Conservation (phyloP, 495 filamentous ascomycete genomes). For the Penicillium lagena region DNA sequence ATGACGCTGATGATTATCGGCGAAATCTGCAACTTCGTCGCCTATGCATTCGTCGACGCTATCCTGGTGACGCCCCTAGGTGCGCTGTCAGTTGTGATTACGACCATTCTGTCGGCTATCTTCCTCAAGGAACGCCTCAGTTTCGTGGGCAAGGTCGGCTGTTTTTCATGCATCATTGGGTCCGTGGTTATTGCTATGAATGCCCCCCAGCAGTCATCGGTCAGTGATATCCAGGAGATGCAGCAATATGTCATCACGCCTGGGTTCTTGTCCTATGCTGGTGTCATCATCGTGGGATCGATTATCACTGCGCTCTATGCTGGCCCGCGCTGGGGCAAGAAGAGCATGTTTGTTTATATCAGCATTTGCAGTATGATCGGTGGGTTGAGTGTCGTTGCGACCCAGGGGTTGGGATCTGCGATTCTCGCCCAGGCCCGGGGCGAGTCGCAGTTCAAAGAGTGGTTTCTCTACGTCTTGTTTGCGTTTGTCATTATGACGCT, state of each 20-base stretch:
- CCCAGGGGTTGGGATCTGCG: conserved; percentile 87
- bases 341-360: conserved; percentile 96
- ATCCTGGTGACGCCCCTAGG: conserved; percentile 93
- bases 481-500: conserved; percentile 86
- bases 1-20: conserved; percentile 98
- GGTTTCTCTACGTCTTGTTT: conserved; percentile 90
- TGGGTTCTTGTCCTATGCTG: conserved; percentile 79
- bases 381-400: conserved; percentile 90
- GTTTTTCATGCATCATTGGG: conserved; percentile 90
- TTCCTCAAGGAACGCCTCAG: conserved; percentile 94
- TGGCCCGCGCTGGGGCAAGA: conserved; percentile 87
- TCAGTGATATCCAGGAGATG: conserved; percentile 88
- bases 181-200: conserved; percentile 92
- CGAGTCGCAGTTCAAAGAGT: conserved; percentile 85
- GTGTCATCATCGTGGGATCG: conserved; percentile 71
- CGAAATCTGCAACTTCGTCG: conserved; percentile 95
- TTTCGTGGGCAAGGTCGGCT: conserved; percentile 93
- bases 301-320: conserved; percentile 71
- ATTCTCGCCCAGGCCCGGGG: conserved; percentile 82
- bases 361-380: conserved; percentile 93
- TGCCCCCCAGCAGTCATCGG: conserved; percentile 79
- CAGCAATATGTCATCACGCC: conserved; percentile 80
- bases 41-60: conserved; percentile 95
- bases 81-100: conserved; percentile 92
- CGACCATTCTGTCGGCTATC: conserved; percentile 86